Percentiles rank a stretch among this genome's conserved stretches.
phyloP scores from a whole-genome alignment of 352 stramenopile genomes.

The Phytophthora meadii region DNA sequence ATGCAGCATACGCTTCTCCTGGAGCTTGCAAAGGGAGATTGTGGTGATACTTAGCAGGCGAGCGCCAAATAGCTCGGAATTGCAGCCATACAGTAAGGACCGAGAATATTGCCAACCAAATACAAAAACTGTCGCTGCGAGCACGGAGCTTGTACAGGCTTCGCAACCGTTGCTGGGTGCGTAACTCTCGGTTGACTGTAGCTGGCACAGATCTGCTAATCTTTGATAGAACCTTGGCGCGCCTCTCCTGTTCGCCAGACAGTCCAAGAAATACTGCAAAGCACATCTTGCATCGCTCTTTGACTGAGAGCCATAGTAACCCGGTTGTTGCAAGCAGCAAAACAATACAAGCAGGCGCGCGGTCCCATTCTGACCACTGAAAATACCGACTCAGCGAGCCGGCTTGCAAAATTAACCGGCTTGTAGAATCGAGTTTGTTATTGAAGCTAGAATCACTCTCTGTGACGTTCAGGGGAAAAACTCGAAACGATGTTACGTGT shows the following conservation, averaged over 20 bases:
- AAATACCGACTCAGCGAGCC: constrained; percentile 62
- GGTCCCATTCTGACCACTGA: constrained; percentile 55
- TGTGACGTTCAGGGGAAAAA: constrained; percentile 25
- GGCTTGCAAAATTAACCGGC: constrained; percentile 30
- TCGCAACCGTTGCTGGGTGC: constrained; percentile 33
- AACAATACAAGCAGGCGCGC: constrained; percentile 39
- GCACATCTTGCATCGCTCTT: constrained; percentile 50
- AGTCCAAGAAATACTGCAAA: constrained; percentile 44
- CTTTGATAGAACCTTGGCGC: background rate
- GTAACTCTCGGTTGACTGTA: constrained; percentile 29
- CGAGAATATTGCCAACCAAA: constrained; percentile 42
- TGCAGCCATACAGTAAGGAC: constrained; percentile 56
- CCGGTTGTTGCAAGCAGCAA: constrained; percentile 31
- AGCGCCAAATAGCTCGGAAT: constrained; percentile 65
- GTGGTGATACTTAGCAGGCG: constrained; percentile 26
- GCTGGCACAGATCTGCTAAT: constrained; percentile 31
- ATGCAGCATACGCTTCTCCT: constrained; percentile 56
- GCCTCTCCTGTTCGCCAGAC: constrained; percentile 6
- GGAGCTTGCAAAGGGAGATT: constrained; percentile 41
- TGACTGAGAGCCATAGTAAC: constrained; percentile 40
- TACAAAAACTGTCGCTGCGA: constrained; percentile 45
- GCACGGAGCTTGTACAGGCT: constrained; percentile 44
- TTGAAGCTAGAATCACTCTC: constrained; percentile 3
- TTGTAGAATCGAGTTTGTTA: constrained; percentile 17
- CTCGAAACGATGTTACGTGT: constrained; percentile 32